Evolutionary conservation across 1,284 basidiomycete species (phyloP).

Genomic region (Hortiboletus rubellus): DNA sequence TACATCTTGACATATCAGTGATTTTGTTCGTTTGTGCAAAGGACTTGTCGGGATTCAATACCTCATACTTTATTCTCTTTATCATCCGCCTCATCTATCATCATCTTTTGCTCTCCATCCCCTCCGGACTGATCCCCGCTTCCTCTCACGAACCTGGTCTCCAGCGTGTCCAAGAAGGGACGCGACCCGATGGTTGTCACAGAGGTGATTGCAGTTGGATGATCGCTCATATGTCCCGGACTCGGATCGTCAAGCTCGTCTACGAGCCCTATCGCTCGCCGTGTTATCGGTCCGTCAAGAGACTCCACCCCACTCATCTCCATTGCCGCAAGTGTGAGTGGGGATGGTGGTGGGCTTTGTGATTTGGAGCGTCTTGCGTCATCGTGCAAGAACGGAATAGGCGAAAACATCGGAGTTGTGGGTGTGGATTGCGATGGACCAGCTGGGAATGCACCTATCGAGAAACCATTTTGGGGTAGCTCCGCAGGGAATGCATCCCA

Average conservation of each 20-base stretch:
- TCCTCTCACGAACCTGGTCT: conserved; percentile 64
- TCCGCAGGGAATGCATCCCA: conserved; percentile 67
- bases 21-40: not conserved
- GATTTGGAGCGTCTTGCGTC: conserved; percentile 74
- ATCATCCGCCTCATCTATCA: conserved; percentile 53
- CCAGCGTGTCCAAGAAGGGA: conserved; percentile 58
- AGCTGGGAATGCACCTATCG: conserved; percentile 43
- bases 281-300: conserved; percentile 40
- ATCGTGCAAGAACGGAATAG: conserved; percentile 79
- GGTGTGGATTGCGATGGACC: conserved; percentile 53
- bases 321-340: conserved; percentile 51
- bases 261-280: conserved; percentile 66
- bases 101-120: conserved; percentile 31
- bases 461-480: conserved; percentile 42
- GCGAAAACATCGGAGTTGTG: conserved; percentile 78
- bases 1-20: conserved; percentile 1
- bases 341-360: conserved; percentile 73
- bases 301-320: conserved; percentile 30
- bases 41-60: not conserved
- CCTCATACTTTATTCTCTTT: conserved; percentile 56
- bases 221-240: conserved; percentile 79
- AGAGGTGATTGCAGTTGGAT: conserved; percentile 66
- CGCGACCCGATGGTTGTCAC: conserved; percentile 52
- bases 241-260: conserved; percentile 81
- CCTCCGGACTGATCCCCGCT: conserved; percentile 34